These are phyloP conservation scores for Pseudogymnoascus verrucosus DNA, from an alignment of 2,329 filamentous ascomycete genomes.

Conservation along the genomic window DNA sequence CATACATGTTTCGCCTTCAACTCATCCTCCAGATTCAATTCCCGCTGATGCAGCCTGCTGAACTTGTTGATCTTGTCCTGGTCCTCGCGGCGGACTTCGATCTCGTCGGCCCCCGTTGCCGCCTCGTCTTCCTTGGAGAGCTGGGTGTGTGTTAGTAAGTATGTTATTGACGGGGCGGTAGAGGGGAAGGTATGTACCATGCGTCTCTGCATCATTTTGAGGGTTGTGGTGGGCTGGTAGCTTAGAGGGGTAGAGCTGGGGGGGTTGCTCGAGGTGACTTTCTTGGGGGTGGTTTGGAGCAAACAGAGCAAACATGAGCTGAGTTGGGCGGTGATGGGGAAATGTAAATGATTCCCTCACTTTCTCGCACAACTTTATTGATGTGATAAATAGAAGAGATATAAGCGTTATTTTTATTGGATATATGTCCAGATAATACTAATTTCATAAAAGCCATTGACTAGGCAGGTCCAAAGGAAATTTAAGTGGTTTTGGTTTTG, in stretches of 20 bases:
- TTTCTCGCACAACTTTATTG: background rate
- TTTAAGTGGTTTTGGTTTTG: too few species aligned
- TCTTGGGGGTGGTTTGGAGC: background rate
- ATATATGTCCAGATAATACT: background rate
- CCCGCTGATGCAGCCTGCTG: conserved; percentile 84
- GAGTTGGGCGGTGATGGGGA: background rate
- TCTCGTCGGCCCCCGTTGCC: conserved; percentile 64
- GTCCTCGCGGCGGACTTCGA: conserved; percentile 90
- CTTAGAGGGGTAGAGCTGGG: conserved; percentile 3
- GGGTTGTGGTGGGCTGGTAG: background rate
- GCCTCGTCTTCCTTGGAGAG: conserved; percentile 90
- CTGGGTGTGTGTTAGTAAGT: conserved; percentile 38
- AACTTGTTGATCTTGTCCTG: conserved; percentile 99
- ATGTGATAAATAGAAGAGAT: background rate
- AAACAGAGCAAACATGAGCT: background rate
- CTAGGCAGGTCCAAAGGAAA: background rate
- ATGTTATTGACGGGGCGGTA: conserved; percentile 11
- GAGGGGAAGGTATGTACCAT: conserved; percentile 40
- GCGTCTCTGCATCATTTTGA: conserved; percentile 46
- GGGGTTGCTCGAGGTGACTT: background rate
- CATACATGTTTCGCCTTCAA: conserved; percentile 70
- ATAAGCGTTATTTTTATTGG: background rate
- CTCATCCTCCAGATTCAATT: conserved; percentile 70
- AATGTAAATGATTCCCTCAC: background rate
- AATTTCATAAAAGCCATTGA: background rate